A percentile compares a stretch with the other conserved stretches of the same genome.
Evolutionary conservation across 2,329 filamentous ascomycete genomes (phyloP).

Genomic region (Penicillium occitanis): DNA sequence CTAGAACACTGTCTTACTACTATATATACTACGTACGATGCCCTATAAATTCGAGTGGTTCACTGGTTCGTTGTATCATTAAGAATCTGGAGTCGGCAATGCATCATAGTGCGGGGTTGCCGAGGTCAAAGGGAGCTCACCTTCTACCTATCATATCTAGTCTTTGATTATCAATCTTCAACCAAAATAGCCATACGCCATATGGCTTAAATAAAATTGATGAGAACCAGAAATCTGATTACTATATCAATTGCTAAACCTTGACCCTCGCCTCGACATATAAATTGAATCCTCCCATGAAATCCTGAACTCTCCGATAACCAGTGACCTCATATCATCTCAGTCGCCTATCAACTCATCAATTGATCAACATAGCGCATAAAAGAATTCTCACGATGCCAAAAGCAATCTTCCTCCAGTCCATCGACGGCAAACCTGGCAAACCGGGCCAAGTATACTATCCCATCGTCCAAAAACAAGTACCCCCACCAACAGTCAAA

Average conservation of each 20-base stretch:
- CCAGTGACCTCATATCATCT: background rate
- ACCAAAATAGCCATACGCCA: background rate
- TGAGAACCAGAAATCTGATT: background rate
- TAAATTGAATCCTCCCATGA: background rate
- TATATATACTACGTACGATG: too few relatives aligned
- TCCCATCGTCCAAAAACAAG: constrained; percentile 54
- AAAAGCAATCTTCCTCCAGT: constrained; percentile 45
- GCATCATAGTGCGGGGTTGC: constrained; percentile 2
- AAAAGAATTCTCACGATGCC: constrained; percentile 36
- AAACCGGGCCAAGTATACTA: constrained; percentile 84
- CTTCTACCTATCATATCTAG: background rate
- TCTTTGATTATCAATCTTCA: background rate
- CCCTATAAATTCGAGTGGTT: background rate
- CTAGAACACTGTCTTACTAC: background rate
- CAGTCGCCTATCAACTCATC: background rate
- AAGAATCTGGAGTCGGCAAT: constrained; percentile 2
- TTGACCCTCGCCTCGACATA: background rate
- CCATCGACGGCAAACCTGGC: constrained; percentile 61
- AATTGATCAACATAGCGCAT: background rate
- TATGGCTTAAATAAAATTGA: background rate
- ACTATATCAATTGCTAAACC: background rate
- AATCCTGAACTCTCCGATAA: background rate
- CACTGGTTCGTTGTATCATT: background rate
- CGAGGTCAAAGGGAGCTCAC: background rate
- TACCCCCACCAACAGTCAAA: constrained; percentile 63